Conservation (phyloP, 106 monocot genomes). For the Dendrobium nobile region DNA sequence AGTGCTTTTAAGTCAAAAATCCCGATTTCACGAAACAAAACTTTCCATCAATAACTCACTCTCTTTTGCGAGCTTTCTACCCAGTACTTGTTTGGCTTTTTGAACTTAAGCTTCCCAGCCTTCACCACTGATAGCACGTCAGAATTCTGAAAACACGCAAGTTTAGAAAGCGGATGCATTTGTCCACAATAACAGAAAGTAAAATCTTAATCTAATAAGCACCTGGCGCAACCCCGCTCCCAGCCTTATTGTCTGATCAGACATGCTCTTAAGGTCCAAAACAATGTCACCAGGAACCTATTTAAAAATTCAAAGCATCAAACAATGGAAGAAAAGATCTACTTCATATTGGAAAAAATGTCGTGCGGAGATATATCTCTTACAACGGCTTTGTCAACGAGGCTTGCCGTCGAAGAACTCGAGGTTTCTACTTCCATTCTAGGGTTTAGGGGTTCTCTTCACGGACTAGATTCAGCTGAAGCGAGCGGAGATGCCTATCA, state of each 20-base stretch:
- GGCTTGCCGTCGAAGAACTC: constrained; percentile 9
- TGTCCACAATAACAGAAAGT: no score
- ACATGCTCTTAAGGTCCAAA: constrained; percentile 60
- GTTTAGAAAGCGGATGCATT: not conserved
- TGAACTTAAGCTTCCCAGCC: constrained; percentile 63
- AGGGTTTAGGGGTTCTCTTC: constrained; percentile 16
- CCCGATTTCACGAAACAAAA: not conserved
- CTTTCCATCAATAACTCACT: constrained; percentile 28
- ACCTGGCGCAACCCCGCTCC: constrained; percentile 85
- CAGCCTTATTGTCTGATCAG: constrained; percentile 63
- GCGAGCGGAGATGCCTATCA: not conserved
- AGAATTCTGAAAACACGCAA: constrained; percentile 38
- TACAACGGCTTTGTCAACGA: constrained; percentile 51
- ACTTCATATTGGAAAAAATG: not conserved
- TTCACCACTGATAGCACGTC: constrained; percentile 56
- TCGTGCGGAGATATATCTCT: constrained; percentile 5
- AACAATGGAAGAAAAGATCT: not conserved
- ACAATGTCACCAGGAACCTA: constrained; percentile 83
- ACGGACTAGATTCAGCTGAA: no score
- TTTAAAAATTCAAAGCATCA: not conserved
- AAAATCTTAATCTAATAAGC: no score
- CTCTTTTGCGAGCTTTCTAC: constrained; percentile 90
- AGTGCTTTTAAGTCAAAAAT: not conserved
- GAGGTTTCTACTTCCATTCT: constrained; percentile 28
- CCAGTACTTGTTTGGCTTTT: constrained; percentile 90